Percentiles rank a stretch among this genome's conserved stretches.
Conservation (phyloP, 176 grass and related monocot species). For the Calamus simplicifolius region DNA sequence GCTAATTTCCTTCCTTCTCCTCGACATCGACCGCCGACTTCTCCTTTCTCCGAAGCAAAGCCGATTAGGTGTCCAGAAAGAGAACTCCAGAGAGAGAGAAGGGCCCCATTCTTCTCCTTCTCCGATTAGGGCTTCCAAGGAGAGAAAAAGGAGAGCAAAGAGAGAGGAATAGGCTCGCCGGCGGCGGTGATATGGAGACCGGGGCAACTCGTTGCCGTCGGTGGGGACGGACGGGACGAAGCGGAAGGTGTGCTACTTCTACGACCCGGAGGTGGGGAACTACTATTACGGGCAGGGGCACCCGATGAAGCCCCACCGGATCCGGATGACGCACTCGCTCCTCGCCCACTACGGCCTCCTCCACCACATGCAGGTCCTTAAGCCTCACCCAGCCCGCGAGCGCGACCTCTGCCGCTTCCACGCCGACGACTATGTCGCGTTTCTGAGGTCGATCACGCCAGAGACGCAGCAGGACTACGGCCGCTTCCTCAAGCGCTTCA, state of each 20-base stretch:
- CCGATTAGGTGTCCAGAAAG: no score
- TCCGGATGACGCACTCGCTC: slow-evolving; percentile 86
- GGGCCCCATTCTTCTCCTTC: no score
- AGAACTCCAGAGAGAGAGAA: no score
- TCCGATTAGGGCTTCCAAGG: no score
- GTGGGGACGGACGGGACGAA: slow-evolving; percentile 45
- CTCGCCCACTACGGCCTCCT: slow-evolving; percentile 84
- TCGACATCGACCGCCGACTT: no score
- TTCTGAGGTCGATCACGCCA: slow-evolving; percentile 67
- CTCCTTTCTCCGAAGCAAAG: no score
- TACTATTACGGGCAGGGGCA: slow-evolving; percentile 96
- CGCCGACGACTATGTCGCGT: slow-evolving; percentile 81
- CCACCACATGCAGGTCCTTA: slow-evolving; percentile 61
- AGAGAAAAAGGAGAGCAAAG: no score
- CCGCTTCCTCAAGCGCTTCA: slow-evolving; percentile 61
- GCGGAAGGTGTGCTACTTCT: slow-evolving; percentile 96
- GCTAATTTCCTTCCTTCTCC: no score
- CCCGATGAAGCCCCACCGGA: slow-evolving; percentile 90
- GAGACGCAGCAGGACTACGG: slow-evolving; percentile 62
- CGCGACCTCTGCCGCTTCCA: slow-evolving; percentile 97
- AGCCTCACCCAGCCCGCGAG: slow-evolving; percentile 57
- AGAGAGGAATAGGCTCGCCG: no score
- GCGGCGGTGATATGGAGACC: neutral
- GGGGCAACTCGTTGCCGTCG: slow-evolving; percentile 66
- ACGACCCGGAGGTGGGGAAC: slow-evolving; percentile 89